phyloP scores from a whole-genome alignment of 2,329 filamentous ascomycete genomes.

The Trichophyton rubrum region DNA sequence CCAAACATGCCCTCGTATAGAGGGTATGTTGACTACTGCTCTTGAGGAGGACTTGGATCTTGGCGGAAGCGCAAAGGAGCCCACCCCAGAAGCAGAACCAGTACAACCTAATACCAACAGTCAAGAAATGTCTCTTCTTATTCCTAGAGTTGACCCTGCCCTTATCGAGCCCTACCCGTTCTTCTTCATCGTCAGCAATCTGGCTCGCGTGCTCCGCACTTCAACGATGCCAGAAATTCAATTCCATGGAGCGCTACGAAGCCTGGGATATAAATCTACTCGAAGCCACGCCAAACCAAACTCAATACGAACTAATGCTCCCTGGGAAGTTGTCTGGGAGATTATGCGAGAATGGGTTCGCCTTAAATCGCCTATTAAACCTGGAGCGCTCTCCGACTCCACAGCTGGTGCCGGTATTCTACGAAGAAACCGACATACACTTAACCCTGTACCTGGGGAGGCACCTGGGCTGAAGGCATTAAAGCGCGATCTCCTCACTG shows the following conservation, averaged over 20 bases:
- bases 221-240: constrained; percentile 65
- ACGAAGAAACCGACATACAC: constrained; percentile 28
- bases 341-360: constrained; percentile 84
- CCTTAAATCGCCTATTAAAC: constrained; percentile 66
- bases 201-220: constrained; percentile 68
- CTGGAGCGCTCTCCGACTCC: constrained; percentile 54
- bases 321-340: constrained; percentile 83
- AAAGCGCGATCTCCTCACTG: constrained; percentile 27
- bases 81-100: constrained; percentile 7
- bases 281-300: constrained; percentile 82
- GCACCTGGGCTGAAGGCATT: constrained; percentile 22
- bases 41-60: constrained; percentile 54
- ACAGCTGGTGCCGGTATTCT: constrained; percentile 62
- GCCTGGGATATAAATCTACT: constrained; percentile 69
- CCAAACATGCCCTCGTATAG: constrained; percentile 64
- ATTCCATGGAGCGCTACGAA: constrained; percentile 66
- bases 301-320: constrained; percentile 85
- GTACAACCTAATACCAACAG: not conserved
- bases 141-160: constrained; percentile 46
- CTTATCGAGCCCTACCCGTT: constrained; percentile 66
- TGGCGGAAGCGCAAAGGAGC: constrained; percentile 10
- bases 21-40: constrained; percentile 84
- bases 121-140: constrained; percentile 19
- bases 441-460: constrained; percentile 19
- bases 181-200: constrained; percentile 64